These are phyloP conservation scores for Phialemoniopsis sp. DNA, from an alignment of 2,329 filamentous ascomycete genomes.

Conservation along the genomic window DNA sequence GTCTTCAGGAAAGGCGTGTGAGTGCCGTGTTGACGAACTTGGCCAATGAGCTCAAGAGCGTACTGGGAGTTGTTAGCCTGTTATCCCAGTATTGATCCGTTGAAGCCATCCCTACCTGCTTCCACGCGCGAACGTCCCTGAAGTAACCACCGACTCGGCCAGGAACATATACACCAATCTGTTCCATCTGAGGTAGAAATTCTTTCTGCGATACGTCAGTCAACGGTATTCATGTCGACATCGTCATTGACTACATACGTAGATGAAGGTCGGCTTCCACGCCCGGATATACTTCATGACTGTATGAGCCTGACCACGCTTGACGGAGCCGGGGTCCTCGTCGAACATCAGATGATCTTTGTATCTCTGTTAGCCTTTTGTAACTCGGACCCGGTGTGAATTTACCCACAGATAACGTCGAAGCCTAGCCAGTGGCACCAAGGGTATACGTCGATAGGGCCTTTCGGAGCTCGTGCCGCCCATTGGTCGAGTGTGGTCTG, in stretches of 20 bases:
- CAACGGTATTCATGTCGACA: too few relatives aligned
- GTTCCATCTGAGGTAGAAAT: slow-evolving; percentile 3
- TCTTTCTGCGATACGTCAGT: slow-evolving; percentile 2
- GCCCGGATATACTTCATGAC: slow-evolving; percentile 5
- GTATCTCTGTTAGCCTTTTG: not conserved
- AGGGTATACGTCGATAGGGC: slow-evolving; percentile 2
- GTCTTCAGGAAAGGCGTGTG: slow-evolving; percentile 1
- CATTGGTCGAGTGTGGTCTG: slow-evolving; percentile 4
- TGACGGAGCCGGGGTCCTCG: slow-evolving; percentile 5
- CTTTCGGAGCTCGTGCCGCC: not conserved
- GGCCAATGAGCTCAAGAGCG: slow-evolving; percentile 1
- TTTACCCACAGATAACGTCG: slow-evolving; percentile 5
- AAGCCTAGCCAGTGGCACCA: slow-evolving; percentile 7
- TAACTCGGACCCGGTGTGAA: too few relatives aligned
- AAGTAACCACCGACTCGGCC: slow-evolving; percentile 3
- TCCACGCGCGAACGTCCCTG: slow-evolving; percentile 2
- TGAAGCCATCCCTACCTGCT: slow-evolving; percentile 4
- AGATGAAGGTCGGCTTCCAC: slow-evolving; percentile 6
- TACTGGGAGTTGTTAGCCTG: not conserved
- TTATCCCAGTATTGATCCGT: too few relatives aligned
- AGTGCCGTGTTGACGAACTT: not conserved
- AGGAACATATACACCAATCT: slow-evolving; percentile 3
- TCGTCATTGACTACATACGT: not conserved
- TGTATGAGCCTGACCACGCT: not conserved
- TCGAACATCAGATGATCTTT: slow-evolving; percentile 7